A percentile compares a stretch with the other conserved stretches of the same genome.
These are phyloP conservation scores for Lizonia empirigonia DNA, from an alignment of 2,329 filamentous ascomycete species.

Conservation along the genomic window DNA sequence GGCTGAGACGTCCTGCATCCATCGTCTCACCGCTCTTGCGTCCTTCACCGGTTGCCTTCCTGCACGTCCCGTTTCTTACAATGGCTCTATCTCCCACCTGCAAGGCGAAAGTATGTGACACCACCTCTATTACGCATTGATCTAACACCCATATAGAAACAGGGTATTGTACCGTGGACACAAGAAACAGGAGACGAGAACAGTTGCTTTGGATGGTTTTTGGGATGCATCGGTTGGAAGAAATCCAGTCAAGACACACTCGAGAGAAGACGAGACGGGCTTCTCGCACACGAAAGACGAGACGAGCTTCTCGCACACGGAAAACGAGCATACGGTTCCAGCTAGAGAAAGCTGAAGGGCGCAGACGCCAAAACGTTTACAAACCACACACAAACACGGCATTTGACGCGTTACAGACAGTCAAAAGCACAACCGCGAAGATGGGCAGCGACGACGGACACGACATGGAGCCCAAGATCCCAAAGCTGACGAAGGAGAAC, in stretches of 20 bases:
- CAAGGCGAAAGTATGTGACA: not conserved
- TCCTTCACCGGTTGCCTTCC: not conserved
- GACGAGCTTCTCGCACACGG: no score
- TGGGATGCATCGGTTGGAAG: not conserved
- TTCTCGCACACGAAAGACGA: no score
- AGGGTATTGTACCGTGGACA: not conserved
- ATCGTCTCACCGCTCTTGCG: not conserved
- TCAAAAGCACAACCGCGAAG: no score
- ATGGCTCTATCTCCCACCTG: not conserved
- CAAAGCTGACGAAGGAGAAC: no score
- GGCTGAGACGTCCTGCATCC: not conserved
- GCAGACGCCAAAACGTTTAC: no score
- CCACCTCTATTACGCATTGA: not conserved
- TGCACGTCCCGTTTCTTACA: not conserved
- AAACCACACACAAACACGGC: no score
- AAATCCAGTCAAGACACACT: not conserved
- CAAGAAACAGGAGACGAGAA: not conserved
- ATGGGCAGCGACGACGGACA: no score
- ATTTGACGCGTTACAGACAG: no score
- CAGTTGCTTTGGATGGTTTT: no score
- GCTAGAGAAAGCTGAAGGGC: no score
- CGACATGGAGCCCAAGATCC: no score
- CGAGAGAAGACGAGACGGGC: not conserved
- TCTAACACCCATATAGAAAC: not conserved
- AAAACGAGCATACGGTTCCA: no score